Evolutionary conservation across 2,329 filamentous ascomycete genomes (phyloP).

Genomic region (Calonectria pseudoturangicola): DNA sequence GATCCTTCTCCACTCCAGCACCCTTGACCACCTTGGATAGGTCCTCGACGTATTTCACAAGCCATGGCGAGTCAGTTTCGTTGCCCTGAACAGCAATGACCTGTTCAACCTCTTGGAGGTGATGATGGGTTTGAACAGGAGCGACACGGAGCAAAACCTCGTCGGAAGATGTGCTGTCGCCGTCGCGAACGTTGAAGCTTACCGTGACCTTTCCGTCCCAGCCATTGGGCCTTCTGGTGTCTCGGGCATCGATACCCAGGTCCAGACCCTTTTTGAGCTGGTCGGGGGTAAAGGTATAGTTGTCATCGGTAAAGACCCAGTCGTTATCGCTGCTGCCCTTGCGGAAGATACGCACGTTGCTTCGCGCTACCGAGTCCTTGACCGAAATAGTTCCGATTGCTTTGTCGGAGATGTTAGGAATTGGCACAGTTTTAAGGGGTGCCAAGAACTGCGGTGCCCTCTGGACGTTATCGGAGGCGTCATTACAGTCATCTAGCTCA

Average conservation of each 20-base stretch:
- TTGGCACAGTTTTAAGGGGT: conserved; percentile 56
- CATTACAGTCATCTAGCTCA: conserved; percentile 57
- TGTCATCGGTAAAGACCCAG: conserved; percentile 53
- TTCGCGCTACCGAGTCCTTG: conserved; percentile 31
- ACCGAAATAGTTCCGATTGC: conserved; percentile 47
- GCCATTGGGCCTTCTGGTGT: conserved; percentile 46
- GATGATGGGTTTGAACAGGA: conserved; percentile 61
- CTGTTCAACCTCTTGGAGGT: conserved; percentile 55
- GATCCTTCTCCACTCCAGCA: conserved; percentile 23
- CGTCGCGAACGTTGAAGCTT: conserved; percentile 56
- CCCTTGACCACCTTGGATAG: conserved; percentile 27
- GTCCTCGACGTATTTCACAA: background rate
- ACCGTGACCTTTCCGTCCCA: conserved; percentile 56
- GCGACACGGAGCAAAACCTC: conserved; percentile 58
- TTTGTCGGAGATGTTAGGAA: conserved; percentile 37
- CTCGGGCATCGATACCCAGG: conserved; percentile 60
- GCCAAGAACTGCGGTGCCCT: conserved; percentile 56
- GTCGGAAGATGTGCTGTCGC: conserved; percentile 46
- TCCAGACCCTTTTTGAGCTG: conserved; percentile 56
- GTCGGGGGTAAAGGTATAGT: conserved; percentile 53
- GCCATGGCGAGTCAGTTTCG: background rate
- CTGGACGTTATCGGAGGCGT: conserved; percentile 59
- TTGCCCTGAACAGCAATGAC: conserved; percentile 40
- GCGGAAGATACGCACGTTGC: conserved; percentile 56
- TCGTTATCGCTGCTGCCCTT: conserved; percentile 37